A percentile compares a stretch with the other conserved stretches of the same genome.
Conservation (phyloP, 2,329 filamentous ascomycete species). For the Aspergillus pseudoviridinutans region DNA sequence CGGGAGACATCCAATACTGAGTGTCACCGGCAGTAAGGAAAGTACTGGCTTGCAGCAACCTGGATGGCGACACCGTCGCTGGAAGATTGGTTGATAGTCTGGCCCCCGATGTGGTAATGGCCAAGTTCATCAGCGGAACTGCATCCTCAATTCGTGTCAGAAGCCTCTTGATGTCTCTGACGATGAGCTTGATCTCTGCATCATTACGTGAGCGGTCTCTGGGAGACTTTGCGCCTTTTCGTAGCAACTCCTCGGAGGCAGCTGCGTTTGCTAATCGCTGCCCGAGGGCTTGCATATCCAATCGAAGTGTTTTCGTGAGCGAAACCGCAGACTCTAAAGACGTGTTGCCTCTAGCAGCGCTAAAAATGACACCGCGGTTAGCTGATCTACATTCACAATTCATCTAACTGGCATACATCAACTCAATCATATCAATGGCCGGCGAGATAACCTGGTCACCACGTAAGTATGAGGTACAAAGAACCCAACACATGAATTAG, state of each 20-base stretch:
- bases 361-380: slow-evolving; percentile 18
- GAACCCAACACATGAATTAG: slow-evolving; percentile 1
- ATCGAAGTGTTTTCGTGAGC: slow-evolving; percentile 76
- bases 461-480: slow-evolving; percentile 4
- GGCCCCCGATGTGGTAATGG: slow-evolving; percentile 89
- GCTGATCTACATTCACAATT: not conserved
- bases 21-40: slow-evolving; percentile 83
- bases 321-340: slow-evolving; percentile 80
- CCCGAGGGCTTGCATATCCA: slow-evolving; percentile 77
- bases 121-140: slow-evolving; percentile 85
- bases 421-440: slow-evolving; percentile 85
- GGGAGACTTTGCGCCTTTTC: slow-evolving; percentile 30
- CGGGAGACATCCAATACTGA: slow-evolving; percentile 66
- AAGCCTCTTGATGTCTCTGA: slow-evolving; percentile 69
- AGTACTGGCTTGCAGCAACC: slow-evolving; percentile 87
- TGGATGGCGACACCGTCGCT: slow-evolving; percentile 79
- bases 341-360: slow-evolving; percentile 69
- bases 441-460: slow-evolving; percentile 70
- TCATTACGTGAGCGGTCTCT: slow-evolving; percentile 55
- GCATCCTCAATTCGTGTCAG: slow-evolving; percentile 81
- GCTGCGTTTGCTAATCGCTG: slow-evolving; percentile 69
- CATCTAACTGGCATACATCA: slow-evolving; percentile 58
- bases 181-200: slow-evolving; percentile 64
- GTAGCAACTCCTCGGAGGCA: slow-evolving; percentile 49
- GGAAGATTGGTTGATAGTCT: slow-evolving; percentile 77